Conservation (phyloP, 129 eudicot genomes). For the Pittosporum tobira region DNA sequence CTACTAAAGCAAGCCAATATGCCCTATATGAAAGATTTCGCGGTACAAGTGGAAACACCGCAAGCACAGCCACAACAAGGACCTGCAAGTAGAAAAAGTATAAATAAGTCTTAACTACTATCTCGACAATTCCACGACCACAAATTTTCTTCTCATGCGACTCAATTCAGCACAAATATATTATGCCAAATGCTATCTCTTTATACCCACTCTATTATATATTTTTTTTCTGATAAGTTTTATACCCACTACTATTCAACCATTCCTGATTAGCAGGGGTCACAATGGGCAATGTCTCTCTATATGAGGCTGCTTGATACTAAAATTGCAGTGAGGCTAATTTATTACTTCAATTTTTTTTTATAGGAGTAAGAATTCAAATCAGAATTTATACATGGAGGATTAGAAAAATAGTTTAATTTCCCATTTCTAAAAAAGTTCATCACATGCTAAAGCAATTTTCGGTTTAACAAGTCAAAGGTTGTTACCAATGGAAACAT, state of each 20-base stretch:
- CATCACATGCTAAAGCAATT: no score
- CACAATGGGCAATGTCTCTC: background rate
- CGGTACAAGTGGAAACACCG: conserved; percentile 69
- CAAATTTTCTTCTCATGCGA: background rate
- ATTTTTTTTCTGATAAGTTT: no score
- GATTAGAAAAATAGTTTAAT: no score
- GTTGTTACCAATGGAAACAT: no score
- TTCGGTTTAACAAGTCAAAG: no score
- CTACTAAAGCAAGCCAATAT: conserved; percentile 73
- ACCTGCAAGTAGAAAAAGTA: conserved; percentile 40
- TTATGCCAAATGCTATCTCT: background rate
- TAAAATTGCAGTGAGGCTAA: background rate
- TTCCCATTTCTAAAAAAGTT: no score
- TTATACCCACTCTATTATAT: background rate
- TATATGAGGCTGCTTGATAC: background rate
- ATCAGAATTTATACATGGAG: no score
- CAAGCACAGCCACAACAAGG: conserved; percentile 75
- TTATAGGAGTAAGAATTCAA: no score
- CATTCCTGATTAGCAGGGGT: background rate
- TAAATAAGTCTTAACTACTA: background rate
- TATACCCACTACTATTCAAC: no score
- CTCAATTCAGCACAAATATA: background rate
- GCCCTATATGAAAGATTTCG: conserved; percentile 69
- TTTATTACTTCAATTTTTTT: no score
- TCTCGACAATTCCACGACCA: background rate